These are phyloP conservation scores for Musa balbisiana DNA, from an alignment of 202 grass and related monocot genomes.

Conservation along the genomic window DNA sequence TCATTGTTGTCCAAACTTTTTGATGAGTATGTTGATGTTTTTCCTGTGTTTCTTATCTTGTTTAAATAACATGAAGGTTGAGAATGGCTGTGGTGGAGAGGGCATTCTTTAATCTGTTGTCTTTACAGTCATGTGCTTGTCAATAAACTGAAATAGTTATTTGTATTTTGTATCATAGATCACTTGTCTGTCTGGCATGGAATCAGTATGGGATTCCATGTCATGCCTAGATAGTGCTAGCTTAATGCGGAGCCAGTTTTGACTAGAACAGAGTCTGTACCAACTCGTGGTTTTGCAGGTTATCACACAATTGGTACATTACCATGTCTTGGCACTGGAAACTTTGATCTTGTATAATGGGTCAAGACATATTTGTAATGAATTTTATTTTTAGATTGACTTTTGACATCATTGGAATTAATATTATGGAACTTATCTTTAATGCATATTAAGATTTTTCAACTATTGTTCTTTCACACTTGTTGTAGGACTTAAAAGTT, in stretches of 20 bases:
- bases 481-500: not conserved
- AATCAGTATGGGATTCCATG: not conserved
- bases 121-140: no score
- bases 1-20: slow-evolving; percentile 11
- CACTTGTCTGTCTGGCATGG: no score
- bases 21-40: not conserved
- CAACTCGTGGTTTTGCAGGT: not conserved
- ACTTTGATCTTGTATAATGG: not conserved
- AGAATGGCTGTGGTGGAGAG: not conserved
- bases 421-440: no score
- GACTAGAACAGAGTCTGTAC: not conserved
- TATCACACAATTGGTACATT: not conserved
- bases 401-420: no score
- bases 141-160: no score
- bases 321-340: not conserved
- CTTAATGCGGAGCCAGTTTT: not conserved
- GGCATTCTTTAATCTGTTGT: no score
- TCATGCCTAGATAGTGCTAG: not conserved
- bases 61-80: not conserved
- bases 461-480: slow-evolving; percentile 8
- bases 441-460: not conserved
- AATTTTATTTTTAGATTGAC: no score
- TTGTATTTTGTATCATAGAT: no score
- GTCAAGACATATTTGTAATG: not conserved
- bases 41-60: slow-evolving; percentile 12